Conservation (phyloP, 2,329 filamentous ascomycete species). For the Exophiala mesophila region DNA sequence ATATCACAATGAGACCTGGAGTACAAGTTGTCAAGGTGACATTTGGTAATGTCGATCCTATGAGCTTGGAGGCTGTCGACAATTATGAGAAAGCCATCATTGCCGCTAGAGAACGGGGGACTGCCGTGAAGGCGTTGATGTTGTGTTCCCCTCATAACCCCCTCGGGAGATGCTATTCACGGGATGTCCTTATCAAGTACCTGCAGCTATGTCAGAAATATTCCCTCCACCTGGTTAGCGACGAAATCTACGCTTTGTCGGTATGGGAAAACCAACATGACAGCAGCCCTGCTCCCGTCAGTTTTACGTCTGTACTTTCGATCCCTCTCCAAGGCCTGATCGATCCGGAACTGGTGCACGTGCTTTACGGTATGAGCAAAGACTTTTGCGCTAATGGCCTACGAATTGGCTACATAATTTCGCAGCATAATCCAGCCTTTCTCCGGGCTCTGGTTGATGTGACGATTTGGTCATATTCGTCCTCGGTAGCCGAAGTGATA, state of each 20-base stretch:
- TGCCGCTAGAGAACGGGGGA: slow-evolving; percentile 35
- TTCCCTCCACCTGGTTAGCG: slow-evolving; percentile 51
- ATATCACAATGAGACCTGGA: slow-evolving; percentile 42
- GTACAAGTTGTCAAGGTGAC: slow-evolving; percentile 41
- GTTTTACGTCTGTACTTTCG: slow-evolving; percentile 46
- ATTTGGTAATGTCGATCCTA: slow-evolving; percentile 43
- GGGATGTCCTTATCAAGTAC: slow-evolving; percentile 36
- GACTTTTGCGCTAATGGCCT: slow-evolving; percentile 57
- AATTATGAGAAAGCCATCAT: slow-evolving; percentile 44
- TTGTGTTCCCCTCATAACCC: slow-evolving; percentile 52
- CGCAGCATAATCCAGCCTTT: slow-evolving; percentile 41
- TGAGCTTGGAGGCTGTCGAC: slow-evolving; percentile 38
- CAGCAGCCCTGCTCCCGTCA: slow-evolving; percentile 18
- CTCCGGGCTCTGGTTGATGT: slow-evolving; percentile 37
- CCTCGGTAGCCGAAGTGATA: slow-evolving; percentile 40
- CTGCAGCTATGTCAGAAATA: slow-evolving; percentile 49
- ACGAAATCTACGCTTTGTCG: slow-evolving; percentile 57
- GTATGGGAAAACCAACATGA: slow-evolving; percentile 42
- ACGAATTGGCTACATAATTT: slow-evolving; percentile 49
- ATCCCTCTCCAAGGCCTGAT: slow-evolving; percentile 42
- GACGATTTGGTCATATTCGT: slow-evolving; percentile 45
- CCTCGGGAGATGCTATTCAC: slow-evolving; percentile 46
- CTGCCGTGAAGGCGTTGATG: slow-evolving; percentile 45
- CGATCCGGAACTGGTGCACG: slow-evolving; percentile 48
- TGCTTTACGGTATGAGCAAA: slow-evolving; percentile 44